A percentile compares a stretch with the other conserved stretches of the same genome.
Conservation (phyloP, 2,329 filamentous ascomycete genomes). For the Endothia cerciana region DNA sequence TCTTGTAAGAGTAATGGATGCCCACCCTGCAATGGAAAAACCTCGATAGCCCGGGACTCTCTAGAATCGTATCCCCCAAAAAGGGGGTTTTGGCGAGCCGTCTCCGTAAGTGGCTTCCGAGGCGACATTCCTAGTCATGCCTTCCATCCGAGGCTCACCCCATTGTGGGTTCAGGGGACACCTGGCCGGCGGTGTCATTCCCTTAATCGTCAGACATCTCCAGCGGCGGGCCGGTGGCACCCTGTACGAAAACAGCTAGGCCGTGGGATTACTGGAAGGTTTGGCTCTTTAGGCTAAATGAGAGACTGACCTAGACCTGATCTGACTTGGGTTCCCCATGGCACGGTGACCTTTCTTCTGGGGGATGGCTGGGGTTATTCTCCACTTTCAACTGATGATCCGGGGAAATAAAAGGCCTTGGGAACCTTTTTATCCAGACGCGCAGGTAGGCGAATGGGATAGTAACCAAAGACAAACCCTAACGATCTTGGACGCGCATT, state of each 20-base stretch:
- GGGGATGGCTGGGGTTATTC: constrained; percentile 1
- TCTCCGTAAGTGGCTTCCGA: background rate
- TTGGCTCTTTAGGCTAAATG: constrained; percentile 7
- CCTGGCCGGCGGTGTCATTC: background rate
- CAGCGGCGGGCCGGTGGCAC: background rate
- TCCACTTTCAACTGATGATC: constrained; percentile 1
- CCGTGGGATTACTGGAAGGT: background rate
- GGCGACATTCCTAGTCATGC: background rate
- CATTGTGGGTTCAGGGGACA: background rate
- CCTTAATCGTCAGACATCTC: background rate
- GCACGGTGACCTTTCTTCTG: constrained; percentile 4
- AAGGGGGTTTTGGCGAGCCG: background rate
- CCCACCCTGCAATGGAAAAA: background rate
- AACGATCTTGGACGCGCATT: background rate
- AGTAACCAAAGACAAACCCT: background rate
- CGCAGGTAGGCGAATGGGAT: background rate
- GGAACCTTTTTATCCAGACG: background rate
- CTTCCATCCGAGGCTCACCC: background rate
- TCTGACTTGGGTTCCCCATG: background rate
- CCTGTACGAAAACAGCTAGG: background rate
- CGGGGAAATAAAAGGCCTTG: background rate
- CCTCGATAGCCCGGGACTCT: background rate
- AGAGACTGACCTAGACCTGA: background rate
- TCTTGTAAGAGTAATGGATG: background rate
- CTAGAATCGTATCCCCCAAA: background rate